Evolutionary conservation across 106 monocot genomes (phyloP).

Genomic region (Cymbidium sinense): DNA sequence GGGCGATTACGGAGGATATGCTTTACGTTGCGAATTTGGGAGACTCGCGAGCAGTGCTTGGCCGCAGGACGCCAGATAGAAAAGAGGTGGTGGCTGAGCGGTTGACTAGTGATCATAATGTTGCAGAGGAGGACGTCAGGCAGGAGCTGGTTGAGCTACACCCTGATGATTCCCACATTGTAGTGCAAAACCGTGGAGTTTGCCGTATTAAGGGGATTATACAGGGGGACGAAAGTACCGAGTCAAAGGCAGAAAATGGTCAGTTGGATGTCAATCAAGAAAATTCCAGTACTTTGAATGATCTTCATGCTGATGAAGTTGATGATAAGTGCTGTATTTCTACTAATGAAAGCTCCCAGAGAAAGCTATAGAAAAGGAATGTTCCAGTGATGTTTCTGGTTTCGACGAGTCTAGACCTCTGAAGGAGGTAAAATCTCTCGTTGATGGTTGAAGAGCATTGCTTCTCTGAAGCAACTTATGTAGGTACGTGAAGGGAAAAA

Average conservation of each 20-base stretch:
- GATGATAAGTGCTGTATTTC: too few species aligned
- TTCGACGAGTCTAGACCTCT: slow-evolving; percentile 34
- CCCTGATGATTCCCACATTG: slow-evolving; percentile 77
- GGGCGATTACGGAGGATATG: too few species aligned
- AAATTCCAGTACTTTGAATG: slow-evolving; percentile 23
- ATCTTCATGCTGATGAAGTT: too few species aligned
- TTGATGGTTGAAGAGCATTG: slow-evolving; percentile 19
- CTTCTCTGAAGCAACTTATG: slow-evolving; percentile 20
- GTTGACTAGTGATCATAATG: slow-evolving; percentile 63
- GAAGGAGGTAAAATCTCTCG: slow-evolving; percentile 54
- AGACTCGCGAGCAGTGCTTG: slow-evolving; percentile 73
- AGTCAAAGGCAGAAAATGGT: slow-evolving; percentile 18
- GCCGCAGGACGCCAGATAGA: slow-evolving; percentile 20
- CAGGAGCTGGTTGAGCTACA: slow-evolving; percentile 52
- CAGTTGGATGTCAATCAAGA: slow-evolving; percentile 22
- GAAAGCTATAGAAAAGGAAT: slow-evolving; percentile 22
- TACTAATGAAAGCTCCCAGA: slow-evolving; percentile 1
- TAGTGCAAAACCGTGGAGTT: slow-evolving; percentile 48
- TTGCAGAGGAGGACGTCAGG: slow-evolving; percentile 67
- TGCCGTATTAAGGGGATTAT: slow-evolving; percentile 89
- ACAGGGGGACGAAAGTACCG: slow-evolving; percentile 33
- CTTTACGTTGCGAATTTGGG: too few species aligned
- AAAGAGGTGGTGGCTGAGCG: slow-evolving; percentile 44
- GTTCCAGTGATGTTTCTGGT: too few species aligned
- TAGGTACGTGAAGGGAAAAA: not conserved